phyloP scores from a whole-genome alignment of 495 filamentous ascomycete species.

The Lasiosphaeria ovina region DNA sequence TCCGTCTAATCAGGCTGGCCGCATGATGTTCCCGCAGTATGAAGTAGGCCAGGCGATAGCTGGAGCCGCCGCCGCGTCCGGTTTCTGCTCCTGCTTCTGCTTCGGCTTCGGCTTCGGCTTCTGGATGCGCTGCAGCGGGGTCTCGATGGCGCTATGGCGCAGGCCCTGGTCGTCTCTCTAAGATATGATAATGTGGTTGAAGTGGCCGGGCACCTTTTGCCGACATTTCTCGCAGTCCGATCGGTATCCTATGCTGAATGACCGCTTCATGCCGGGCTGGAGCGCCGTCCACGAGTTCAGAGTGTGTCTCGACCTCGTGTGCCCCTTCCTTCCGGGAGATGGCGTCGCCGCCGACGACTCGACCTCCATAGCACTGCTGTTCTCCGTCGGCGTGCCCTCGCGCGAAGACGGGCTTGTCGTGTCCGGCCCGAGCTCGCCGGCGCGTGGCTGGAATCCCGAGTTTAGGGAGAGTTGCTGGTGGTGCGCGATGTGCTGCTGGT shows the following conservation, averaged over 20 bases:
- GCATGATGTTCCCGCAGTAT: no score
- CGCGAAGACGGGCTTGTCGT: not conserved
- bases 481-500: constrained; percentile 34
- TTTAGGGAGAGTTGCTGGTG: constrained; percentile 18
- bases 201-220: constrained; percentile 77
- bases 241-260: constrained; percentile 79
- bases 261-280: constrained; percentile 60
- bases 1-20: no score
- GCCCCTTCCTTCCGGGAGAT: constrained; percentile 36
- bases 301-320: constrained; percentile 48
- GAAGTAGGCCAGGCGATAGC: no score
- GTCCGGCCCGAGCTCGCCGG: constrained; percentile 9
- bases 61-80: not conserved
- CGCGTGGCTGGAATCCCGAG: constrained; percentile 18
- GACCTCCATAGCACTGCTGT: constrained; percentile 26
- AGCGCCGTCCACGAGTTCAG: constrained; percentile 46
- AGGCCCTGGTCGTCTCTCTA: constrained; percentile 30
- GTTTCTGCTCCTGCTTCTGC: not conserved
- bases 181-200: constrained; percentile 73
- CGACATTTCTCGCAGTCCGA: constrained; percentile 85
- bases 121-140: not conserved
- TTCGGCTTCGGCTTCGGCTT: not conserved
- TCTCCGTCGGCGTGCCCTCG: constrained; percentile 10
- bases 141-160: not conserved
- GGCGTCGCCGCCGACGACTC: constrained; percentile 32